Evolutionary conservation across 805 yeast genomes (phyloP).

Genomic region (Candida maltosa): DNA sequence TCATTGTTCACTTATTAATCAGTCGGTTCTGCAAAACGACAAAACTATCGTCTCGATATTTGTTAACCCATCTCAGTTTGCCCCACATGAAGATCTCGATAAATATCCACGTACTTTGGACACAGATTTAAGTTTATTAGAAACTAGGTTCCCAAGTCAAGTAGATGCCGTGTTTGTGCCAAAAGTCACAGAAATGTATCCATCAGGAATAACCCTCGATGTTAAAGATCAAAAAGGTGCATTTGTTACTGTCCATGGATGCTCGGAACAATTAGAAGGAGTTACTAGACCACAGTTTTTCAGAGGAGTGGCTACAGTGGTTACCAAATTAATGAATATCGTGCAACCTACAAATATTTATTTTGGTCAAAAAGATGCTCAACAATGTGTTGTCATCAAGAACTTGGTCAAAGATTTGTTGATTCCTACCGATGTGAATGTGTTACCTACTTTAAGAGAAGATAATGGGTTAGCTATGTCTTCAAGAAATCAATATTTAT

Average conservation of each 20-base stretch:
- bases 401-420: slow-evolving; percentile 77
- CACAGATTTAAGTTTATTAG: slow-evolving; percentile 51
- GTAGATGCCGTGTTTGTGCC: slow-evolving; percentile 79
- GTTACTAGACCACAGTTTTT: slow-evolving; percentile 85
- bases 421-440: slow-evolving; percentile 58
- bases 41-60: slow-evolving; percentile 82
- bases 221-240: slow-evolving; percentile 71
- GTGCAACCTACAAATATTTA: slow-evolving; percentile 75
- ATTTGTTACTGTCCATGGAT: slow-evolving; percentile 79
- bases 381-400: slow-evolving; percentile 80
- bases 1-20: slow-evolving; percentile 61
- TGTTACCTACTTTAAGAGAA: slow-evolving; percentile 76
- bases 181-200: slow-evolving; percentile 79
- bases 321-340: slow-evolving; percentile 76
- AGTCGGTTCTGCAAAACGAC: slow-evolving; percentile 59
- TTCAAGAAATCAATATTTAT: slow-evolving; percentile 79
- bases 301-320: slow-evolving; percentile 95
- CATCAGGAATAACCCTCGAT: slow-evolving; percentile 76
- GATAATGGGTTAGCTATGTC: slow-evolving; percentile 78
- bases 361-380: slow-evolving; percentile 95
- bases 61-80: slow-evolving; percentile 95
- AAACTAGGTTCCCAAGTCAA: slow-evolving; percentile 18
- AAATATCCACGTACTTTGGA: slow-evolving; percentile 83
- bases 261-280: slow-evolving; percentile 87
- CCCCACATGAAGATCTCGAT: slow-evolving; percentile 86